Percentiles rank a stretch among this genome's conserved stretches.
Evolutionary conservation across 164 flowering plant genomes (phyloP).

Genomic region (Stephania cephalantha): DNA sequence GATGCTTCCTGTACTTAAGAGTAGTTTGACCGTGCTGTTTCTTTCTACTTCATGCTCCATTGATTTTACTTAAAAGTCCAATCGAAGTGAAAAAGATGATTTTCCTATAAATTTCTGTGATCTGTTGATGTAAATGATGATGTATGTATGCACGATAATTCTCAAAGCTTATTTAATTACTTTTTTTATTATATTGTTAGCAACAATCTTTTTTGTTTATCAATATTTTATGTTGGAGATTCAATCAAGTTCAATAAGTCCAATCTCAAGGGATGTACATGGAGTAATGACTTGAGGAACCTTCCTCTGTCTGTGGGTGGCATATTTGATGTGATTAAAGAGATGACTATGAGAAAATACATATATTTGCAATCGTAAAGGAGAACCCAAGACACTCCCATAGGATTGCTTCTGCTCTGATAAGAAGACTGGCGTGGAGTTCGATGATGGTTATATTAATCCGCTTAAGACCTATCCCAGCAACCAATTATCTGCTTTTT

Average conservation of each 20-base stretch:
- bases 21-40: neutral
- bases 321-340: no score
- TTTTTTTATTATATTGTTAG: neutral
- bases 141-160: neutral
- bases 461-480: no score
- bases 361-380: no score
- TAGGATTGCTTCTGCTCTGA: no score
- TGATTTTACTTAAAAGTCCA: neutral
- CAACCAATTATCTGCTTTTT: no score
- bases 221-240: neutral
- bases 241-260: neutral
- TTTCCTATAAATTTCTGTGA: neutral
- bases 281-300: neutral
- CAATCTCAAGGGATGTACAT: neutral
- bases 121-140: neutral
- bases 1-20: neutral
- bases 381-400: no score
- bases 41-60: neutral
- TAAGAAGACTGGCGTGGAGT: no score
- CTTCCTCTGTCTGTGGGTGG: neutral
- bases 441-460: no score
- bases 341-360: no score
- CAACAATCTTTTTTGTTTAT: neutral
- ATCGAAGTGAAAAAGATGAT: neutral
- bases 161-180: neutral